A percentile compares a stretch with the other conserved stretches of the same genome.
phyloP scores from a whole-genome alignment of 345 rosid species.

The Physaria fendleri region DNA sequence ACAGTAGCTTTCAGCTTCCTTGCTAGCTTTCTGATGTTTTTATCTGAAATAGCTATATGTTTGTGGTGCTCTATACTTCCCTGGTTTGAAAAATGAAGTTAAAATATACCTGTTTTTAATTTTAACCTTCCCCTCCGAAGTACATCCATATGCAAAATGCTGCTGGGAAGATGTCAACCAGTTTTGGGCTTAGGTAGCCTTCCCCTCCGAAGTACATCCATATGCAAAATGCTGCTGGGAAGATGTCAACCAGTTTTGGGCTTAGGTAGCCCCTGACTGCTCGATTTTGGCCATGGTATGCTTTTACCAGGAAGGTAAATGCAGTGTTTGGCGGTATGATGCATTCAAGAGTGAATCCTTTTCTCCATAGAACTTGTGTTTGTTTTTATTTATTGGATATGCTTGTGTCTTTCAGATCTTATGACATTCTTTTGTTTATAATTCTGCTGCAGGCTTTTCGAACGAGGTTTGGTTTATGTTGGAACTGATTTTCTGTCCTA shows the following conservation, averaged over 20 bases:
- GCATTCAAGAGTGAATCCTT: slow-evolving; percentile 63
- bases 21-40: slow-evolving; percentile 30
- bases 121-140: slow-evolving; percentile 52
- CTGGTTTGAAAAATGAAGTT: slow-evolving; percentile 19
- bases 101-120: slow-evolving; percentile 40
- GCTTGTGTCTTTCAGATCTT: slow-evolving; percentile 24
- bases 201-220: slow-evolving; percentile 65
- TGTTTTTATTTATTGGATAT: slow-evolving; percentile 33
- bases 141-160: slow-evolving; percentile 85
- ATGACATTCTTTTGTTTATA: slow-evolving; percentile 21
- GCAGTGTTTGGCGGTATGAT: slow-evolving; percentile 69
- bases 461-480: slow-evolving; percentile 79
- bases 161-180: slow-evolving; percentile 89
- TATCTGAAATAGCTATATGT: slow-evolving; percentile 25
- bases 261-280: slow-evolving; percentile 92
- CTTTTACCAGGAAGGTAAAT: slow-evolving; percentile 90
- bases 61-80: slow-evolving; percentile 22
- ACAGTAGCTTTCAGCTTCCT: slow-evolving; percentile 33
- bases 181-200: slow-evolving; percentile 91
- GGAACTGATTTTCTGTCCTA: slow-evolving; percentile 83
- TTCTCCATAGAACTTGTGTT: slow-evolving; percentile 41
- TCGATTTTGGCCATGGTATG: slow-evolving; percentile 76
- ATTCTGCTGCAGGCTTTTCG: slow-evolving; percentile 67
- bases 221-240: slow-evolving; percentile 93
- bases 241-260: slow-evolving; percentile 81